These are phyloP conservation scores for Pseudocercospora pini-densiflorae DNA, from an alignment of 2,329 filamentous ascomycete genomes.

Conservation along the genomic window DNA sequence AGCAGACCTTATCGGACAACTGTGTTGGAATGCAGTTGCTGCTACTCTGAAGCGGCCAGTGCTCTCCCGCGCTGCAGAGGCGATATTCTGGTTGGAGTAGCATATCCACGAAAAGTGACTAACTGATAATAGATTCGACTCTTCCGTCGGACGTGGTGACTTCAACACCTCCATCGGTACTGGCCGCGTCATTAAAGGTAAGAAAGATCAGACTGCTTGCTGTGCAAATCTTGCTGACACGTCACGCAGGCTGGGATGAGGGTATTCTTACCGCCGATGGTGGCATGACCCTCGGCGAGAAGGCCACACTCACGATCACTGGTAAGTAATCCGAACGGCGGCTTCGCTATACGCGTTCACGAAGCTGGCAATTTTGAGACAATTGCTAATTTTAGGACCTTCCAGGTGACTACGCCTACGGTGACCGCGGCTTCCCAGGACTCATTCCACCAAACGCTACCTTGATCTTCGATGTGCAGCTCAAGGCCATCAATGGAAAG, in stretches of 20 bases:
- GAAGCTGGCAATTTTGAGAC: background rate
- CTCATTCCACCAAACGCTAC: slow-evolving; percentile 76
- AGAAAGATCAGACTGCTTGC: slow-evolving; percentile 6
- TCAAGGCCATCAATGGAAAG: slow-evolving; percentile 65
- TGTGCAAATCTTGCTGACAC: slow-evolving; percentile 5
- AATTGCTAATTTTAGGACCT: background rate
- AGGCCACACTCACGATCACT: slow-evolving; percentile 80
- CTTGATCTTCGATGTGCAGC: slow-evolving; percentile 77
- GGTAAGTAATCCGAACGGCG: slow-evolving; percentile 36
- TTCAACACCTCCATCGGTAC: slow-evolving; percentile 80
- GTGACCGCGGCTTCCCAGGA: slow-evolving; percentile 71
- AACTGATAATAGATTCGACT: slow-evolving; percentile 74
- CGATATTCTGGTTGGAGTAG: too few relatives aligned
- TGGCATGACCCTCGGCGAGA: slow-evolving; percentile 89
- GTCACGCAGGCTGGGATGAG: slow-evolving; percentile 59
- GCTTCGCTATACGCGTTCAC: background rate
- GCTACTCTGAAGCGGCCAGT: too few relatives aligned
- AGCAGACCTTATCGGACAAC: background rate
- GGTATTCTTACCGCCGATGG: slow-evolving; percentile 62
- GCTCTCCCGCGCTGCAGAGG: too few relatives aligned
- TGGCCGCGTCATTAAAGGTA: slow-evolving; percentile 86
- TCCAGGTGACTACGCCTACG: slow-evolving; percentile 64
- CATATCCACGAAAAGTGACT: too few relatives aligned
- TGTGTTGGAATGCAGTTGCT: too few relatives aligned
- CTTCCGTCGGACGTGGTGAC: slow-evolving; percentile 75